These are phyloP conservation scores for Claviceps spartinae DNA, from an alignment of 2,329 filamentous ascomycete genomes.

Conservation along the genomic window DNA sequence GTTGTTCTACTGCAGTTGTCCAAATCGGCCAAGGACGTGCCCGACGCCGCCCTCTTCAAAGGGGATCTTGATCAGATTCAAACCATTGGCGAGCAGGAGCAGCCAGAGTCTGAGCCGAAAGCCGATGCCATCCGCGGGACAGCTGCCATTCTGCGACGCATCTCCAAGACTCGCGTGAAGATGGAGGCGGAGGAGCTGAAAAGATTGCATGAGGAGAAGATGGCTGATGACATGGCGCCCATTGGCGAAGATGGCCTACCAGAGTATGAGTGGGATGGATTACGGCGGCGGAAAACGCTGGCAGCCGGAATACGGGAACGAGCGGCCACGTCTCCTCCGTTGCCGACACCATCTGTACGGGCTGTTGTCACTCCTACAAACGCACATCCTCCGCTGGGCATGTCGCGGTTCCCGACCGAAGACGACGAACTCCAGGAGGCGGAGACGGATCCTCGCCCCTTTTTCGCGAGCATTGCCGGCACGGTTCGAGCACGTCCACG, in stretches of 20 bases:
- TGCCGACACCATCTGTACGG: slow-evolving; percentile 14
- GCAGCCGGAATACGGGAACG: slow-evolving; percentile 18
- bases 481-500: slow-evolving; percentile 29
- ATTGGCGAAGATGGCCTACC: slow-evolving; percentile 63
- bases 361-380: slow-evolving; percentile 11
- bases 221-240: slow-evolving; percentile 54
- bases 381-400: slow-evolving; percentile 46
- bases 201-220: slow-evolving; percentile 66
- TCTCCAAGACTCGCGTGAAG: slow-evolving; percentile 62
- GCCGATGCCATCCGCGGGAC: slow-evolving; percentile 90
- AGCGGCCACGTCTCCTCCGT: slow-evolving; percentile 13
- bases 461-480: slow-evolving; percentile 43
- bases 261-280: slow-evolving; percentile 76
- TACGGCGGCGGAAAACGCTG: slow-evolving; percentile 58
- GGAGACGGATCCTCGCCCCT: slow-evolving; percentile 34
- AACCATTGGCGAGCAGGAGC: slow-evolving; percentile 86
- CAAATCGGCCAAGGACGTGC: slow-evolving; percentile 94
- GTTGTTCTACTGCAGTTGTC: slow-evolving; percentile 91
- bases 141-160: slow-evolving; percentile 71
- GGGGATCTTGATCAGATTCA: slow-evolving; percentile 91
- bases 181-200: slow-evolving; percentile 70
- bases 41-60: slow-evolving; percentile 80
- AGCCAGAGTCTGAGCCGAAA: slow-evolving; percentile 91
- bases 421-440: slow-evolving; percentile 41
- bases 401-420: slow-evolving; percentile 64